phyloP scores from a whole-genome alignment of 441 rosid genomes.

The Euphorbia celastroides region DNA sequence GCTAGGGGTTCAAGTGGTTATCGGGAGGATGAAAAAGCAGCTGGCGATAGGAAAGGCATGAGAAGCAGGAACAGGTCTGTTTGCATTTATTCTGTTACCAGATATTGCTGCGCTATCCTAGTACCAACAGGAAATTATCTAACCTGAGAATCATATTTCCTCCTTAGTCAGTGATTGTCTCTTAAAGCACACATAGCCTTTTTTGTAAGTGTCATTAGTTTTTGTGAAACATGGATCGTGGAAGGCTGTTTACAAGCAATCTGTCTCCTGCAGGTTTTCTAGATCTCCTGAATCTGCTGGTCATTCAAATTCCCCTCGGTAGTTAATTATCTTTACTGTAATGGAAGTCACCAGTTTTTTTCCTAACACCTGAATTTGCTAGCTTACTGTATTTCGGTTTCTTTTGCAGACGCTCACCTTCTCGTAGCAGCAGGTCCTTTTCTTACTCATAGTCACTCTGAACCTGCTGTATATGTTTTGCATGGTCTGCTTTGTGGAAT shows the following conservation, averaged over 20 bases:
- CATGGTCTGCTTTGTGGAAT: not conserved
- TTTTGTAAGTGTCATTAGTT: not conserved
- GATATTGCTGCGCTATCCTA: not conserved
- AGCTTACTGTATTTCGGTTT: conserved; percentile 15
- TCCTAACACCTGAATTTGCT: not conserved
- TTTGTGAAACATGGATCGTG: not conserved
- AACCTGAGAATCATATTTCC: not conserved
- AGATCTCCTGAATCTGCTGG: conserved; percentile 31
- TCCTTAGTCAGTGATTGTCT: not conserved
- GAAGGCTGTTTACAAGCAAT: conserved; percentile 1
- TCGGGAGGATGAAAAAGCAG: conserved; percentile 43
- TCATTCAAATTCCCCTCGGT: conserved; percentile 27
- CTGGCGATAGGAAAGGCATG: conserved; percentile 48
- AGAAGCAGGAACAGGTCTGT: conserved; percentile 60
- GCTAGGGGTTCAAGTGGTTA: conserved; percentile 34
- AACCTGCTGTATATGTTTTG: conserved; percentile 32
- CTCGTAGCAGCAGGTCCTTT: conserved; percentile 46
- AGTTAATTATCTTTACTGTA: conserved; percentile 7
- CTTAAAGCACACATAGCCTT: not conserved
- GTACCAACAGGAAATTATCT: not conserved
- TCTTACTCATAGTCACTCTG: conserved; percentile 61
- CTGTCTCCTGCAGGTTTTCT: conserved; percentile 32
- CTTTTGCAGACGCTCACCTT: conserved; percentile 45
- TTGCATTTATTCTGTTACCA: not conserved
- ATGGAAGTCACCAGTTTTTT: no score